Conservation (phyloP, 2,329 filamentous ascomycete genomes). For the Byssochlamys sp. region DNA sequence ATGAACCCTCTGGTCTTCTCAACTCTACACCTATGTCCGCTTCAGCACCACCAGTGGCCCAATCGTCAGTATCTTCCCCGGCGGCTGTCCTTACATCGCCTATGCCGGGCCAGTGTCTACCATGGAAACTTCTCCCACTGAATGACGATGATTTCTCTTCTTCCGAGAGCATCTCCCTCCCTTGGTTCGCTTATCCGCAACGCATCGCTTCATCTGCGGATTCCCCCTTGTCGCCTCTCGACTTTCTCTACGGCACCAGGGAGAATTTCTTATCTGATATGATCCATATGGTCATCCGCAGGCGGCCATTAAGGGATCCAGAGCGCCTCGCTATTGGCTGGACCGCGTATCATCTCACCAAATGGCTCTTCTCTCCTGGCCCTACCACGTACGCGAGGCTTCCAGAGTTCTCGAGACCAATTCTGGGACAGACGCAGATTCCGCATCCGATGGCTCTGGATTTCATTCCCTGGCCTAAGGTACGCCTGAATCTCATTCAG, state of each 20-base stretch:
- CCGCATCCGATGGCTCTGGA: slow-evolving; percentile 13
- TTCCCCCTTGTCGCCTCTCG: slow-evolving; percentile 13
- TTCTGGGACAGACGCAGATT: slow-evolving; percentile 10
- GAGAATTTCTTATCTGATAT: slow-evolving; percentile 16
- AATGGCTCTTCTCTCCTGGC: slow-evolving; percentile 15
- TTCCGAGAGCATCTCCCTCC: background rate
- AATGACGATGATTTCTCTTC: background rate
- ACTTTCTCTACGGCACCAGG: slow-evolving; percentile 18
- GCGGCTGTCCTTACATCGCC: background rate
- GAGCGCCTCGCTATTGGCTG: slow-evolving; percentile 16
- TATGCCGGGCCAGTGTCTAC: background rate
- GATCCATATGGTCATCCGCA: slow-evolving; percentile 12
- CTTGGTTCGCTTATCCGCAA: slow-evolving; percentile 12
- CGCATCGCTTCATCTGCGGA: slow-evolving; percentile 13
- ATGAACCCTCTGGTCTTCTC: background rate
- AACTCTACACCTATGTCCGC: background rate
- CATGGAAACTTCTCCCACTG: background rate
- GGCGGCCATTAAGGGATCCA: slow-evolving; percentile 16
- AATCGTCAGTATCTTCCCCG: background rate
- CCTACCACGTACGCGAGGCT: slow-evolving; percentile 12
- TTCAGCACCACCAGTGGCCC: slow-evolving; percentile 10
- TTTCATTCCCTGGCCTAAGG: slow-evolving; percentile 14
- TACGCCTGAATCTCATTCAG: slow-evolving; percentile 16
- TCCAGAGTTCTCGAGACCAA: slow-evolving; percentile 11
- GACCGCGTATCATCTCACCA: slow-evolving; percentile 12